Percentiles rank a stretch among this genome's conserved stretches.
Conservation (phyloP, 2,329 filamentous ascomycete species). For the Diaporthe nobilis region DNA sequence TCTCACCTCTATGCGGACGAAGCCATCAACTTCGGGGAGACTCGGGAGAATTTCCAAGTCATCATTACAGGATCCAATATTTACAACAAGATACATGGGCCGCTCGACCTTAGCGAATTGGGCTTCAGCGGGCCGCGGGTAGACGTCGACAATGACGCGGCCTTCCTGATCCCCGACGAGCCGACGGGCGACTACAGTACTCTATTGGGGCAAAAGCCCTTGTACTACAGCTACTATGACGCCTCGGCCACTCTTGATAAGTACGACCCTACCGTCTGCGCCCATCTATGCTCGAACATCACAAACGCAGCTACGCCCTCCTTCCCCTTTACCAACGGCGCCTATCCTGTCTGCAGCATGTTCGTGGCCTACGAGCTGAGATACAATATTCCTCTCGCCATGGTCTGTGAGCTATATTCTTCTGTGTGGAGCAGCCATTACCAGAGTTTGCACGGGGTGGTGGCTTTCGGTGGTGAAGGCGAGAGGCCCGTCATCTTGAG, state of each 20-base stretch:
- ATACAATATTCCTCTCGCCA: not conserved
- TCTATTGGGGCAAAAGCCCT: not conserved
- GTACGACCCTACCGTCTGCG: slow-evolving; percentile 35
- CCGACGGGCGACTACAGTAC: slow-evolving; percentile 34
- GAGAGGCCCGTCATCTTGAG: not conserved
- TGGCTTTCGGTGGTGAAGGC: not conserved
- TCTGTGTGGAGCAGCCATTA: slow-evolving; percentile 38
- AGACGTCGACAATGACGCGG: slow-evolving; percentile 26
- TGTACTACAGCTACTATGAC: slow-evolving; percentile 15
- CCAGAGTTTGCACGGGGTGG: slow-evolving; percentile 17
- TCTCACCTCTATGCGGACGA: not conserved
- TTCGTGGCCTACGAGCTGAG: slow-evolving; percentile 36
- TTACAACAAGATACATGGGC: slow-evolving; percentile 34
- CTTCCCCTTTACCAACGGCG: slow-evolving; percentile 9
- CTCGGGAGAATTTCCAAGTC: slow-evolving; percentile 32
- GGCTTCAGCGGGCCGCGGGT: slow-evolving; percentile 30
- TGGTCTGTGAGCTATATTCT: slow-evolving; percentile 36
- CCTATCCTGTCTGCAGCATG: slow-evolving; percentile 35
- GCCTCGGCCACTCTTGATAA: not conserved
- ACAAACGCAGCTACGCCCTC: not conserved
- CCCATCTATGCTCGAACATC: slow-evolving; percentile 21
- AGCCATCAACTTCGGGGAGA: slow-evolving; percentile 25
- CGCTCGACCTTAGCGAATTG: not conserved
- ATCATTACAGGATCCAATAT: slow-evolving; percentile 36
- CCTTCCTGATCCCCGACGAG: slow-evolving; percentile 34